phyloP scores from a whole-genome alignment of 129 eudicot species.

The Lonicera japonica region DNA sequence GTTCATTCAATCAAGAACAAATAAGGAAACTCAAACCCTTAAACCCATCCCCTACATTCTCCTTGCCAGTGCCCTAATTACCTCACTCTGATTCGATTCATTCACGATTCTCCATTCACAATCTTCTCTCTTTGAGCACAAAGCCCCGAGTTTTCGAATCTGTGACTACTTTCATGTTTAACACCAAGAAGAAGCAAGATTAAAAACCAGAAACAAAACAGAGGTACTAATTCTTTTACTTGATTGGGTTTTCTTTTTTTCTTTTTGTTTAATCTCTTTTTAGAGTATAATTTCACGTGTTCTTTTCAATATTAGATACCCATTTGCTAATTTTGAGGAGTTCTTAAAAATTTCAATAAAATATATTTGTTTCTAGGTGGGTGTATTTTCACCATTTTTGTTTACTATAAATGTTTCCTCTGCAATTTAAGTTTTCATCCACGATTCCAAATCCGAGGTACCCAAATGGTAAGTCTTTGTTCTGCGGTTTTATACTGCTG shows the following conservation, averaged over 20 bases:
- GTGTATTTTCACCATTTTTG: too few relatives aligned
- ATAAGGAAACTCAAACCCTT: slow-evolving; percentile 2
- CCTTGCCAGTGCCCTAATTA: too few relatives aligned
- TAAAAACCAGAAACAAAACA: not conserved
- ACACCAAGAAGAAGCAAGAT: not conserved
- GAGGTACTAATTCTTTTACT: slow-evolving; percentile 13
- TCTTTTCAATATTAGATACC: slow-evolving; percentile 9
- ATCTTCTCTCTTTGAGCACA: too few relatives aligned
- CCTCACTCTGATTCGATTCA: too few relatives aligned
- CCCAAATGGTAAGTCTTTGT: too few relatives aligned
- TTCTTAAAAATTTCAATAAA: not conserved
- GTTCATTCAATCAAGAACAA: too few relatives aligned
- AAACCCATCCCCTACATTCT: not conserved
- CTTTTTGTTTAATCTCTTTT: not conserved
- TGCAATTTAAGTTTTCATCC: not conserved
- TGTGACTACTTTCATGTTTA: not conserved
- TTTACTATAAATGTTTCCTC: too few relatives aligned
- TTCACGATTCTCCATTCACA: too few relatives aligned
- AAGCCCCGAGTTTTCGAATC: too few relatives aligned
- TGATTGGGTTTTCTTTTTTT: too few relatives aligned
- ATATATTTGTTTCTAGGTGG: too few relatives aligned
- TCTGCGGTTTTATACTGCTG: too few relatives aligned
- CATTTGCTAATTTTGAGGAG: slow-evolving; percentile 4
- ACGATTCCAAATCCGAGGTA: not conserved
- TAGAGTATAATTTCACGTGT: not conserved